A percentile compares a stretch with the other conserved stretches of the same genome.
phyloP scores from a whole-genome alignment of 2,329 filamentous ascomycete species.

The Aureobasidium subglaciale region DNA sequence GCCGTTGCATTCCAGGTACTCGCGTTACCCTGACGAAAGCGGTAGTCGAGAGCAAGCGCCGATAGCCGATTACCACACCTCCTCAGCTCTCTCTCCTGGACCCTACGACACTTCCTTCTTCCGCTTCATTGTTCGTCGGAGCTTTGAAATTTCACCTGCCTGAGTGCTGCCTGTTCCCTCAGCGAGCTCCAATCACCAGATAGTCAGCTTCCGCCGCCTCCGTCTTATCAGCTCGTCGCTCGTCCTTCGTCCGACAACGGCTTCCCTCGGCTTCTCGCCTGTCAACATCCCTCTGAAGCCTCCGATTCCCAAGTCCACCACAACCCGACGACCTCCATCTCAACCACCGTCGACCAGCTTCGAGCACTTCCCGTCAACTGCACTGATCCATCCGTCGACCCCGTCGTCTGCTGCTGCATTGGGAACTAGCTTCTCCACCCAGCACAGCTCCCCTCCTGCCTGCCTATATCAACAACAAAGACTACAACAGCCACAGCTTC shows the following conservation, averaged over 20 bases:
- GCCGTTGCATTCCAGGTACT: conserved; percentile 17
- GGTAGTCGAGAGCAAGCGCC: conserved; percentile 11
- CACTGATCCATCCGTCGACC: background rate
- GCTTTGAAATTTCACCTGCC: background rate
- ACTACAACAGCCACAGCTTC: background rate
- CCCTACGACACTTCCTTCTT: conserved; percentile 6
- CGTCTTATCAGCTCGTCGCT: conserved; percentile 2
- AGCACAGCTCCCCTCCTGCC: conserved; percentile 2
- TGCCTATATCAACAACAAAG: background rate
- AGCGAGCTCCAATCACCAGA: conserved; percentile 10
- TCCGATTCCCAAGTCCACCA: background rate
- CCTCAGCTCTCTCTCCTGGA: conserved; percentile 6
- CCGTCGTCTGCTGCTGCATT: background rate
- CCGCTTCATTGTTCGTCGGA: conserved; percentile 2
- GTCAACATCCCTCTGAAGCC: background rate
- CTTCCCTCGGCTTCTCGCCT: conserved; percentile 10
- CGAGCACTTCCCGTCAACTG: background rate
- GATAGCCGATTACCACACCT: conserved; percentile 10
- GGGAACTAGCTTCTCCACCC: background rate
- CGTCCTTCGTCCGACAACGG: no score
- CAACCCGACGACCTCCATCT: background rate
- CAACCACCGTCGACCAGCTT: background rate
- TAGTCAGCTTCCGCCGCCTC: conserved; percentile 1
- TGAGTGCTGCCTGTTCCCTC: background rate
- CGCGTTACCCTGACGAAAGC: conserved; percentile 14